Evolutionary conservation across 2,329 filamentous ascomycete species (phyloP).

Genomic region (Fonsecaea pedrosoi): DNA sequence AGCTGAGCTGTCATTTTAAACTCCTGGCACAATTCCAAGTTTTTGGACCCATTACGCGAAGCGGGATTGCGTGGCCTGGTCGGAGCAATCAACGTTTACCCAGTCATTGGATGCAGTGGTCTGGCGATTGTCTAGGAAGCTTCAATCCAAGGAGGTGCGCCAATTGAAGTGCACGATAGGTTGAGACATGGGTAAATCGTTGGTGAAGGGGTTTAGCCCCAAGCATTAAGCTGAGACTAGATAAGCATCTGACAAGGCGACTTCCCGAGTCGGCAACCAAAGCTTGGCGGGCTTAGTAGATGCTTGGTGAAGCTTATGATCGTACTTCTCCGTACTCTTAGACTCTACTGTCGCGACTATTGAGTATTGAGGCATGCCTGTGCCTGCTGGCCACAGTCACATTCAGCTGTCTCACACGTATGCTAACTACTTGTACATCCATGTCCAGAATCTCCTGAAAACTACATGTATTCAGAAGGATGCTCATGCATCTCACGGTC

Average conservation of each 20-base stretch:
- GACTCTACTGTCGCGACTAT: too few species aligned
- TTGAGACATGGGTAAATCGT: not conserved
- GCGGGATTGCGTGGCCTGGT: slow-evolving; percentile 1
- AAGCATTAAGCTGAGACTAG: not conserved
- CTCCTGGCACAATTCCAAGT: slow-evolving; percentile 8
- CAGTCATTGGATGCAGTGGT: not conserved
- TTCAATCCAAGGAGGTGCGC: not conserved
- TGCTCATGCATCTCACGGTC: not conserved
- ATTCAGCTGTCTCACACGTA: not conserved
- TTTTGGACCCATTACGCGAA: not conserved
- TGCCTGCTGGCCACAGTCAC: too few species aligned
- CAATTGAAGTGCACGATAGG: not conserved
- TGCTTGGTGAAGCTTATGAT: not conserved
- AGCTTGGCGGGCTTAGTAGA: not conserved
- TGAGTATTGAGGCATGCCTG: too few species aligned
- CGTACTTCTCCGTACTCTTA: too few species aligned
- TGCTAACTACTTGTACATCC: not conserved
- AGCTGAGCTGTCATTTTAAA: slow-evolving; percentile 12
- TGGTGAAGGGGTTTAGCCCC: not conserved
- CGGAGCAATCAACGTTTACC: not conserved
- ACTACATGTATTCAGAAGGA: not conserved
- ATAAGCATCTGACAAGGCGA: not conserved
- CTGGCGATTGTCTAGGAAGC: not conserved
- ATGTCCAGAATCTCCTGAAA: not conserved
- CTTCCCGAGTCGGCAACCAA: not conserved